Evolutionary conservation across 139 green algal species (phyloP), one percentile per base, ranked within the genome.

Genomic region (Chlorella sp.): DNA sequence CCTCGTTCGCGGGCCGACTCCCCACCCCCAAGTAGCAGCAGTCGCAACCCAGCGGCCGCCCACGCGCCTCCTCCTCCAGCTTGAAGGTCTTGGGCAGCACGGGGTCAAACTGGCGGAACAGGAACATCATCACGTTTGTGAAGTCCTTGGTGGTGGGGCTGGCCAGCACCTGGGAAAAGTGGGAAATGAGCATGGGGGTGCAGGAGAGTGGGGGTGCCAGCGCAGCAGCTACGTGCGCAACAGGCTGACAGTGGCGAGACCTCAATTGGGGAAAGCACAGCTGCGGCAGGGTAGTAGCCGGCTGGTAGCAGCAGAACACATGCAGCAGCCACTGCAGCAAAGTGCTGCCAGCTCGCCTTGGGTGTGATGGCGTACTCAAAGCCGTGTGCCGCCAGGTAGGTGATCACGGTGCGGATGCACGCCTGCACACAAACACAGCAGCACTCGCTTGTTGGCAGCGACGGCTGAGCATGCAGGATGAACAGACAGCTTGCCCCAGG

Each of bases 71-170:
- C 83, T 98, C 95, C 24, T 96, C 88, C 82, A 98, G 98, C 74
- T 89, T 89, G 58, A 92, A 92, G 3, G 89, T 84, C 70, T 95
- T 87, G 64, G 62, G 93, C 65, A 96, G 88, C 73, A 90, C 95
- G 16, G 95, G 91, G 84, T 99, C 96, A 40, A 98, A 32, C 56
- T 86, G 87, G 67, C 81, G 90, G 75, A 96, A 93, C 6, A 98
- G 90, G 89, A 98, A 98, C n/a, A 90, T 82, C 60, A 97, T 92
- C 73, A 99, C 93, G 84, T 95, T 87, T 34, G 89, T 89, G 88
- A 98, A 98, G 81, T 99, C 96, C 87, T 98, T 98, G 75, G 88
- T 94, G 62, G 96, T 98, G 46, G 96, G 96, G 69, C 86, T 93
- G 62, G 91, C 76, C 20, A 99, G 89, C 16, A 91, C 69, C 74